Conservation (phyloP, 495 filamentous ascomycete genomes). For the Podospora pseudoanserina region DNA sequence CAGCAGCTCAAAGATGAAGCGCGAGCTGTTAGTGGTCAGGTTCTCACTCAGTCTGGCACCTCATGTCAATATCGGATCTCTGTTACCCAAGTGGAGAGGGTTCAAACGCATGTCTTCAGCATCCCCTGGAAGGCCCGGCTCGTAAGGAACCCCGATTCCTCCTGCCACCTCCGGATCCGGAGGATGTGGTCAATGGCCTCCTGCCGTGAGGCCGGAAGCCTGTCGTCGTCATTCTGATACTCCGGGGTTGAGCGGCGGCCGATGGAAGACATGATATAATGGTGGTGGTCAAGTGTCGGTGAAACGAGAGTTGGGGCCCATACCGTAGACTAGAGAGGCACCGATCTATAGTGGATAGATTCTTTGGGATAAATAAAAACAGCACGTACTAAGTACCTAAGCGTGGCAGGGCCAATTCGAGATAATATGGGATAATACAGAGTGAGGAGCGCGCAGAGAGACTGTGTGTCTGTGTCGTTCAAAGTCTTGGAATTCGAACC, state of each 20-base stretch:
- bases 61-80: neutral
- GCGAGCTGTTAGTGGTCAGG: neutral
- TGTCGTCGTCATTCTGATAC: neutral
- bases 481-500: neutral
- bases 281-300: neutral
- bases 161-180: neutral
- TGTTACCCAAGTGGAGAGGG: neutral
- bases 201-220: neutral
- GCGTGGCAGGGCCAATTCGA: neutral
- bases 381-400: too few relatives aligned
- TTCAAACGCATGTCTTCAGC: neutral
- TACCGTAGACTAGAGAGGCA: neutral
- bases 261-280: neutral
- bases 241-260: neutral
- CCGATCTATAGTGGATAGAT: neutral
- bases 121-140: neutral
- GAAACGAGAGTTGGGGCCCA: neutral
- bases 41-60: neutral
- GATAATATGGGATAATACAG: neutral
- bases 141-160: neutral
- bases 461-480: too few relatives aligned
- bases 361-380: neutral
- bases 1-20: neutral
- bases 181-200: neutral
- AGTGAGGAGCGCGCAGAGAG: neutral